Evolutionary conservation across 2,329 filamentous ascomycete genomes (phyloP), one percentile per base, ranked within the genome.

Genomic region (Cladosporium sp.): DNA sequence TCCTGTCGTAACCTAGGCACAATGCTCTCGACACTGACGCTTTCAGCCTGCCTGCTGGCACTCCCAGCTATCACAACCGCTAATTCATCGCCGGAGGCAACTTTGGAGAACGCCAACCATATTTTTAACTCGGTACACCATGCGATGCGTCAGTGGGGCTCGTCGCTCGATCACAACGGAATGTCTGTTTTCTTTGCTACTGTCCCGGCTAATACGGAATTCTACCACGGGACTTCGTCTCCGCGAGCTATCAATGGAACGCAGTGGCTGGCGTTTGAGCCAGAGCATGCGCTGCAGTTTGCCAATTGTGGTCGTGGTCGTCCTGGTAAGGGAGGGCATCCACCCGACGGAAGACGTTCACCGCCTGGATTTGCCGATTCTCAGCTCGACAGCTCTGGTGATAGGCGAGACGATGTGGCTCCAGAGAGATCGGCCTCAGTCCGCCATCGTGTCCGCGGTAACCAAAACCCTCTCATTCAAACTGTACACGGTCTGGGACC

Each of bases 221-320:
- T 92, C 11, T 91, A 92, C 71, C 90, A 93, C 72, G 90, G 91
- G 14, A 83, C 82, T 0, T 69, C 69, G 10, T 72, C 0, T 69
- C 79, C 0, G 75, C 25, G 82, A 1, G 79, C 81, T 0, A 82
- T 90, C 0, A 75, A 77, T 2, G 83, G 81, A 0, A 84, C 82
- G 3, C 88, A 92, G 71, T 92, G 90, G 89, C 80, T 93, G 1
- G 90, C 91, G 0, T 93, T 92, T 72, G 90, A 93, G 74, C 84
- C 89, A 3, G 90, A 93, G 70, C 91, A 93, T 76, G 88, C 90
- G 0, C 81, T 89, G 69, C 73, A 81, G 2, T 92, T 93, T 76
- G 87, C 89, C 0, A 30, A 21, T 49, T 46, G 39, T 13, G n/a
- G 39, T 21, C 39, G 39, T 46, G 39, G n/a, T 1, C n/a, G n/a